phyloP scores from a whole-genome alignment of 192 early-diverging fungal species.

The Irineochytrium annulatum region DNA sequence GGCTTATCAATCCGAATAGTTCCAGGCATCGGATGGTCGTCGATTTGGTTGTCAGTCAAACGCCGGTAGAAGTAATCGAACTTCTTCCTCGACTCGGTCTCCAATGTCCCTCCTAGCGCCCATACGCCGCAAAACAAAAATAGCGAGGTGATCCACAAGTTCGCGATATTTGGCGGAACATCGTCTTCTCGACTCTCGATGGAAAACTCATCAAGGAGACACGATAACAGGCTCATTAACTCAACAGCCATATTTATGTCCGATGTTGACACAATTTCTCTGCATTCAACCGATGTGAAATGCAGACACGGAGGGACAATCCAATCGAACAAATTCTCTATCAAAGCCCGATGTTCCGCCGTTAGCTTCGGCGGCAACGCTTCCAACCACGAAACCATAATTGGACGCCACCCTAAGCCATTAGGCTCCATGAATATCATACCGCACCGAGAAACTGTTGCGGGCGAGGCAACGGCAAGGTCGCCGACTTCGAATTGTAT shows the following conservation, averaged over 20 bases:
- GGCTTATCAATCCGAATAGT: constrained; percentile 51
- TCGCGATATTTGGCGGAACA: constrained; percentile 42
- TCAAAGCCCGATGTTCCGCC: constrained; percentile 30
- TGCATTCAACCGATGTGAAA: constrained; percentile 43
- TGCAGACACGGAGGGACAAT: constrained; percentile 45
- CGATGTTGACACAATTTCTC: constrained; percentile 45
- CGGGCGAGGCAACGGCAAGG: constrained; percentile 58
- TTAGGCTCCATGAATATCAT: constrained; percentile 65
- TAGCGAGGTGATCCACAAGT: constrained; percentile 43
- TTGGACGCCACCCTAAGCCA: constrained; percentile 52
- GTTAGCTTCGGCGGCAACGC: constrained; percentile 39
- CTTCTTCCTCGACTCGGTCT: constrained; percentile 48
- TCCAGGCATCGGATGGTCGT: constrained; percentile 36
- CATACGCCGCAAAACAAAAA: constrained; percentile 54
- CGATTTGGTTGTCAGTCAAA: constrained; percentile 42
- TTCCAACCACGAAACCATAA: constrained; percentile 49
- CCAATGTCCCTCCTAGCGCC: constrained; percentile 56
- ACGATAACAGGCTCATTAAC: constrained; percentile 51
- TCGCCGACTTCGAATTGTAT: constrained; percentile 61
- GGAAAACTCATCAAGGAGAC: constrained; percentile 48
- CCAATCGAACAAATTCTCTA: constrained; percentile 53
- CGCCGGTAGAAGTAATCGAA: constrained; percentile 51
- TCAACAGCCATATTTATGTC: constrained; percentile 48
- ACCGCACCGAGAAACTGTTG: constrained; percentile 58
- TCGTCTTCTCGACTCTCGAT: constrained; percentile 22